Conservation (phyloP, 2,329 filamentous ascomycete genomes). For the Zymoseptoria ardabiliae region DNA sequence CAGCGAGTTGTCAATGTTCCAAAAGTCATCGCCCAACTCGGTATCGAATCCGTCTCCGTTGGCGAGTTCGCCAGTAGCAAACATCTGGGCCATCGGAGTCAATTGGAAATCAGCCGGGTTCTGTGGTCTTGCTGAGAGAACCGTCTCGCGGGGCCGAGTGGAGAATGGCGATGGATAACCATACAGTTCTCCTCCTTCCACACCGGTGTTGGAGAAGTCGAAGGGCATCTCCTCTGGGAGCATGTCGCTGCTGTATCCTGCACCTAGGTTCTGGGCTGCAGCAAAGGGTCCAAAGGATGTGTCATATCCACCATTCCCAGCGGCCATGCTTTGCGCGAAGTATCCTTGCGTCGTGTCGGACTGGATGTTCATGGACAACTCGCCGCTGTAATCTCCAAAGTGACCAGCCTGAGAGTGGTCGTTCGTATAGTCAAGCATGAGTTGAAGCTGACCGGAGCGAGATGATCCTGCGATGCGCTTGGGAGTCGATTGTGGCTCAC, state of each 20-base stretch:
- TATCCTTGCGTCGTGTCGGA: background rate
- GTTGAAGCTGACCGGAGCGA: background rate
- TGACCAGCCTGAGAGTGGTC: background rate
- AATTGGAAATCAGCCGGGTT: background rate
- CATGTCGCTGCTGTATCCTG: background rate
- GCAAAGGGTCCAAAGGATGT: background rate
- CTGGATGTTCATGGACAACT: background rate
- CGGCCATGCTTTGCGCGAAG: background rate
- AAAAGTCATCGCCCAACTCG: background rate
- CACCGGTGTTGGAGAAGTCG: background rate
- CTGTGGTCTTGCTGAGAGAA: background rate
- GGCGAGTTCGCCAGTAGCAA: background rate
- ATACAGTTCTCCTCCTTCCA: background rate
- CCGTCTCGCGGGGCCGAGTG: background rate
- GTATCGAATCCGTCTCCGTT: background rate
- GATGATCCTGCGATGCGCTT: background rate
- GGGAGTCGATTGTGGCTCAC: background rate
- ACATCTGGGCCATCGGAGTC: background rate
- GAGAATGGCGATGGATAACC: background rate
- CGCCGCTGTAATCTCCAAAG: background rate
- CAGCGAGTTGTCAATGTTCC: background rate
- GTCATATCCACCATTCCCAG: background rate
- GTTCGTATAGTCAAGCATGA: background rate
- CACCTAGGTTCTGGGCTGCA: background rate
- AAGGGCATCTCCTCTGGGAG: background rate